Evolutionary conservation across 345 rosid species (phyloP), one percentile per base, ranked within the genome.

Genomic region (Arabis alpina): DNA sequence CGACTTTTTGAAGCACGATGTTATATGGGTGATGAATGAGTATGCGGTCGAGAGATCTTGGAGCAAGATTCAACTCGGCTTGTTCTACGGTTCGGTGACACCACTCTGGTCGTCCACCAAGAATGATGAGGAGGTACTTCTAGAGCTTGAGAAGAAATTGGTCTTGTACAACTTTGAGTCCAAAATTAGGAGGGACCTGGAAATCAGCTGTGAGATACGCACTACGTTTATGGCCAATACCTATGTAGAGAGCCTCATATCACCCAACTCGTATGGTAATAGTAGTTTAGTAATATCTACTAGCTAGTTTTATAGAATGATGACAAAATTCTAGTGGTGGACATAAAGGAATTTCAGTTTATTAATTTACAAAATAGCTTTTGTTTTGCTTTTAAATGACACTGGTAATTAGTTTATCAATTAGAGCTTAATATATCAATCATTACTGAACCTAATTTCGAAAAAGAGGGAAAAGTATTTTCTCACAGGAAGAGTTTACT

Each of bases 171-270:
- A 72, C 54, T 64, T 68, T 25, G 55, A 30, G 14, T 39, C 49
- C 3, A 57, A 32, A 10, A 68, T 60, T 8, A 52, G 7, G 19
- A 28, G 51, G 68, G 12, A 32, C 10, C 23, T 62, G 19, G 58
- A 25, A 6, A 45, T 79, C 43, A 30, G 43, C 12, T 74, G 80
- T 76, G 64, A 1, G 34, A 62, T 34, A 8, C 9, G 37, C 8
- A 34, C 6, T 34, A 6, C 37, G 9, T 7, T 34, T 34, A 2
- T 6, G 37, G 77, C 71, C 24, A 70, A 67, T 47, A 66, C 71
- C 42, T 79, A 75, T 36, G 28, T 75, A 27, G 82, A 79, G 71
- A 75, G 77, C 59, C 80, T 79, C 24, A 10, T 79, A 39, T 75
- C 82, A 4, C 82, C 82, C 37, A 34, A 34, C 37, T 6, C 37